phyloP scores from a whole-genome alignment of 2,329 filamentous ascomycete genomes.

The Anthostomella pinea region DNA sequence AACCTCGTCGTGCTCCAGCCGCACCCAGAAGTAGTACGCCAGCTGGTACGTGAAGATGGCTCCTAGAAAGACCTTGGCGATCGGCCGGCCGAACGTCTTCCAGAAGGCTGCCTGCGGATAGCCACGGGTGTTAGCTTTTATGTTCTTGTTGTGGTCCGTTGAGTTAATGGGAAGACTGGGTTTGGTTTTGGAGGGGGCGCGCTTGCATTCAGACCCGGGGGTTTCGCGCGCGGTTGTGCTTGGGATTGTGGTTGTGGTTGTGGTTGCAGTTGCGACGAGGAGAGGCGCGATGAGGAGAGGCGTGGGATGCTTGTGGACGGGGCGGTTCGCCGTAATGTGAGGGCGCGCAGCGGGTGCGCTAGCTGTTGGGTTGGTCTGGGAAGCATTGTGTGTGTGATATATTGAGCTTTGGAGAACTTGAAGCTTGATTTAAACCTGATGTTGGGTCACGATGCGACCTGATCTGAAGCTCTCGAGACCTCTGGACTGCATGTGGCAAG shows the following conservation, averaged over 20 bases:
- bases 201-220: too few species aligned
- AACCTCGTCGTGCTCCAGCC: conserved; percentile 70
- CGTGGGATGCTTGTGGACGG: conserved; percentile 6
- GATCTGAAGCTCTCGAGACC: too few species aligned
- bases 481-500: too few species aligned
- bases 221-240: too few species aligned
- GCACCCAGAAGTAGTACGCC: conserved; percentile 71
- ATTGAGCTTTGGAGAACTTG: neutral
- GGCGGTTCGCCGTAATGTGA: conserved; percentile 3
- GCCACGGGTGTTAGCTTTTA: neutral
- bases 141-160: too few species aligned
- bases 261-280: conserved; percentile 14
- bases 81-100: conserved; percentile 68
- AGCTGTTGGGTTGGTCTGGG: conserved; percentile 2
- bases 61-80: conserved; percentile 70
- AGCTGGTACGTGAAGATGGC: conserved; percentile 77
- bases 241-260: conserved; percentile 5
- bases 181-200: neutral
- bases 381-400: conserved; percentile 7
- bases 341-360: conserved; percentile 12
- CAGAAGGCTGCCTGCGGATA: conserved; percentile 69
- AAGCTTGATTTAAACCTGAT: too few species aligned
- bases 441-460: too few species aligned
- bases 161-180: too few species aligned
- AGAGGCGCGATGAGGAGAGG: conserved; percentile 15